Conservation (phyloP, 2,329 filamentous ascomycete species). For the Ceratocystis diversiconidia region DNA sequence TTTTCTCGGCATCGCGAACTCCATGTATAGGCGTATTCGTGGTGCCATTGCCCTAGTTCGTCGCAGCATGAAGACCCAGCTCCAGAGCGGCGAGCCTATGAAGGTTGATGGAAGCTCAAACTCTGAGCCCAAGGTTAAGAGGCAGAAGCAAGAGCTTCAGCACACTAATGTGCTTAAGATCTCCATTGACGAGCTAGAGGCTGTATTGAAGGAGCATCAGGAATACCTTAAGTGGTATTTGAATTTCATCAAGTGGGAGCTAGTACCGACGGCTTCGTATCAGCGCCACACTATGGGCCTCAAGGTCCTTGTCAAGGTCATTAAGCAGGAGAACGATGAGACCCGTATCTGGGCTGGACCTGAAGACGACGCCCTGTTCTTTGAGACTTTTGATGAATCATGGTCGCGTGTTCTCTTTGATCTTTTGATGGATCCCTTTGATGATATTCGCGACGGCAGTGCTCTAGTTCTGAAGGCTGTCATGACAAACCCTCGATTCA, state of each 20-base stretch:
- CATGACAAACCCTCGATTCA: constrained; percentile 29
- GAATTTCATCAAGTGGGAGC: constrained; percentile 54
- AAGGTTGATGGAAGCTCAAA: constrained; percentile 24
- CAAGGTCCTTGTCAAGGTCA: constrained; percentile 52
- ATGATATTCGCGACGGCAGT: constrained; percentile 62
- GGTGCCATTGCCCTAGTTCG: constrained; percentile 47
- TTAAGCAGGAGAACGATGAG: constrained; percentile 53
- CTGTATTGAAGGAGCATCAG: constrained; percentile 37
- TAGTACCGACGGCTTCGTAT: constrained; percentile 73
- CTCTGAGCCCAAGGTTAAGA: constrained; percentile 16
- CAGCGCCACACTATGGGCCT: constrained; percentile 75
- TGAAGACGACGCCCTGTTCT: constrained; percentile 30
- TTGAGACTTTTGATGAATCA: constrained; percentile 31
- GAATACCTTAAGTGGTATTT: constrained; percentile 64
- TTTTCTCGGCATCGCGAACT: constrained; percentile 57
- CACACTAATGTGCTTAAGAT: constrained; percentile 29
- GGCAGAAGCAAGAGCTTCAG: constrained; percentile 25
- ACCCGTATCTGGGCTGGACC: constrained; percentile 28
- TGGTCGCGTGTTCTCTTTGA: constrained; percentile 58
- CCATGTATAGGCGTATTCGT: constrained; percentile 62
- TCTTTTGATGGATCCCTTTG: constrained; percentile 76
- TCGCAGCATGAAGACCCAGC: constrained; percentile 28
- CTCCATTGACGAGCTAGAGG: constrained; percentile 27
- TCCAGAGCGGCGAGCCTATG: constrained; percentile 25
- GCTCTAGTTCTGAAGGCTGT: constrained; percentile 36